Percentiles rank a stretch among this genome's conserved stretches.
These are phyloP conservation scores for Sugiyamaella chiloensis DNA, from an alignment of 805 yeast genomes.

Conservation along the genomic window DNA sequence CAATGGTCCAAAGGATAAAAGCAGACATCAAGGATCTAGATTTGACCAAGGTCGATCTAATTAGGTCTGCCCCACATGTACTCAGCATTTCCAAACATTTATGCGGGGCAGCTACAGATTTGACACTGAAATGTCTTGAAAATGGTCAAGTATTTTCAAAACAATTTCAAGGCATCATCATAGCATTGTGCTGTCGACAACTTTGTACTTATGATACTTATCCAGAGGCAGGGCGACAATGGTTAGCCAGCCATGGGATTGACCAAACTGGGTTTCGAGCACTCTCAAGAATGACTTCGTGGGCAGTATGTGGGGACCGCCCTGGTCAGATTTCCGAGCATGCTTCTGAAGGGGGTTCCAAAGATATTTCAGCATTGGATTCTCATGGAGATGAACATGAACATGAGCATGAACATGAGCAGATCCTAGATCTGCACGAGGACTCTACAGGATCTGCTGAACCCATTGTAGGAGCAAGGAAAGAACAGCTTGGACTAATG, in stretches of 20 bases:
- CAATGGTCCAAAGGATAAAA: constrained; percentile 48
- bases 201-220: constrained; percentile 63
- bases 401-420: too few species aligned
- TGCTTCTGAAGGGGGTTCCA: not conserved
- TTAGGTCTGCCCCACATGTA: constrained; percentile 8
- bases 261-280: constrained; percentile 34
- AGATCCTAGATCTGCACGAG: too few species aligned
- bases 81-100: constrained; percentile 80
- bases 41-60: constrained; percentile 43
- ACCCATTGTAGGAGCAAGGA: too few species aligned
- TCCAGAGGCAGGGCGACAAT: constrained; percentile 45
- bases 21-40: constrained; percentile 78
- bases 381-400: not conserved
- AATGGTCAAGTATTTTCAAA: constrained; percentile 29
- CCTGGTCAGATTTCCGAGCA: constrained; percentile 43
- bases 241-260: constrained; percentile 34
- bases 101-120: constrained; percentile 92
- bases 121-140: constrained; percentile 64
- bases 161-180: constrained; percentile 52
- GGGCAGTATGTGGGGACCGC: constrained; percentile 80
- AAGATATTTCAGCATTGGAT: not conserved
- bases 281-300: constrained; percentile 67
- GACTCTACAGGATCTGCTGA: too few species aligned
- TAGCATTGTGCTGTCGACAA: constrained; percentile 94
- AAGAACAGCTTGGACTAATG: constrained; percentile 59